A percentile compares a stretch with the other conserved stretches of the same genome.
Evolutionary conservation across 139 green algal species (phyloP).

Genomic region (Raphidocelis subcapitata): DNA sequence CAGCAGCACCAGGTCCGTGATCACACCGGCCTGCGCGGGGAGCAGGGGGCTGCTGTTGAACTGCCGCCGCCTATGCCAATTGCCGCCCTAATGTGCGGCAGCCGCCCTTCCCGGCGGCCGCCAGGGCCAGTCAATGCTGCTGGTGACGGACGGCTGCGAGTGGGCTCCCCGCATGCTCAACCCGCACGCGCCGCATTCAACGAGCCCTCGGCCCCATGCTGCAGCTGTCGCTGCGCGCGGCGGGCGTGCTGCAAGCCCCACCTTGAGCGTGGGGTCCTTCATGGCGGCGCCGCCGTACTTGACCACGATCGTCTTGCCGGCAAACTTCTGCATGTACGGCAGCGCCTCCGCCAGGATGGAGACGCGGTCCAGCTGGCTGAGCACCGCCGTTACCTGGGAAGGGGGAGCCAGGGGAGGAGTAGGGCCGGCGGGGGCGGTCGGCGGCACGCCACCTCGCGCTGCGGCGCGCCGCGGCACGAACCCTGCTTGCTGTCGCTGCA

Average conservation of each 20-base stretch:
- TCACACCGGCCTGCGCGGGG: constrained; percentile 75
- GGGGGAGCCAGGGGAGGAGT: neutral
- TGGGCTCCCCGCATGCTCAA: no score
- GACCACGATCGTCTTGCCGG: constrained; percentile 94
- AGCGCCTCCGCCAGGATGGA: constrained; percentile 93
- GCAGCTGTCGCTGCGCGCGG: no score
- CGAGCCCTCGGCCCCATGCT: no score
- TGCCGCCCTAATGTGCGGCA: no score
- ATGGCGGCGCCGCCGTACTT: constrained; percentile 99
- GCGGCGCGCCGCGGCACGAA: neutral
- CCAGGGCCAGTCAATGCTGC: no score
- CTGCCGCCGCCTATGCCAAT: no score
- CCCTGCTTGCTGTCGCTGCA: neutral
- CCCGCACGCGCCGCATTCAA: no score
- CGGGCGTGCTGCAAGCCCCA: constrained; percentile 5
- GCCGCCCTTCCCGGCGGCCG: no score
- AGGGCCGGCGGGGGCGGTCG: neutral
- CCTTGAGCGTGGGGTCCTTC: constrained; percentile 94
- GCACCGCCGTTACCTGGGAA: constrained; percentile 2
- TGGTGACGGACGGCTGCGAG: no score
- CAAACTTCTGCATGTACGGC: constrained; percentile 94
- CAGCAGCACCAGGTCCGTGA: constrained; percentile 95
- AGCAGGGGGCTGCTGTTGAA: no score
- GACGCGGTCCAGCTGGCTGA: constrained; percentile 74
- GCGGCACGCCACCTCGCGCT: neutral